phyloP scores from a whole-genome alignment of 441 rosid genomes.

The Biscutella laevigata region DNA sequence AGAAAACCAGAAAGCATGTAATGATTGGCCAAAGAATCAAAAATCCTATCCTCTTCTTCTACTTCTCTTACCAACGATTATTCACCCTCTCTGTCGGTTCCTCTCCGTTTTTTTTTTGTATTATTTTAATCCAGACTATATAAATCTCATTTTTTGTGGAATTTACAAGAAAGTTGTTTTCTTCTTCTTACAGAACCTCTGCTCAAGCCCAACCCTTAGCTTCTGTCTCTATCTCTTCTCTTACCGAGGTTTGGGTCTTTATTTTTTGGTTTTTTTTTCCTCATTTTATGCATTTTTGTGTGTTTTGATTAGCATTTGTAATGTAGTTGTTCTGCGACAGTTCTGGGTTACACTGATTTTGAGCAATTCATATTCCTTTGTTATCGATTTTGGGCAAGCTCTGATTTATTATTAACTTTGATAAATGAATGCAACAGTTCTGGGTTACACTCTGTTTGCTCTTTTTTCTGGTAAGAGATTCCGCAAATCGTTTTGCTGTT shows the following conservation, averaged over 20 bases:
- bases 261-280: background rate
- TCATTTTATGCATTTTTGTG: background rate
- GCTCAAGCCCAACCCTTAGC: background rate
- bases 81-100: constrained; percentile 22
- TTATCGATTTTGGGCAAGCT: background rate
- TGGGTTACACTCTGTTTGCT: constrained; percentile 16
- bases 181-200: background rate
- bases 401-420: background rate
- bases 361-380: background rate
- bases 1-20: background rate
- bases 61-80: constrained; percentile 17
- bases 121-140: background rate
- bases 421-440: constrained; percentile 14
- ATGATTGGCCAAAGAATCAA: constrained; percentile 15
- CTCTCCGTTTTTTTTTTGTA: background rate
- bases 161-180: background rate
- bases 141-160: background rate
- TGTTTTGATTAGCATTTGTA: background rate
- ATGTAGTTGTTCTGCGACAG: background rate
- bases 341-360: too few species aligned
- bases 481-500: background rate
- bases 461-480: background rate
- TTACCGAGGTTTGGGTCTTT: constrained; percentile 1
- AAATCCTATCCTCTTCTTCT: constrained; percentile 22
- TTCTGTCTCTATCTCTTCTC: constrained; percentile 1